Evolutionary conservation across 331 rosid genomes (phyloP).

Genomic region (Spiraea crenata): DNA sequence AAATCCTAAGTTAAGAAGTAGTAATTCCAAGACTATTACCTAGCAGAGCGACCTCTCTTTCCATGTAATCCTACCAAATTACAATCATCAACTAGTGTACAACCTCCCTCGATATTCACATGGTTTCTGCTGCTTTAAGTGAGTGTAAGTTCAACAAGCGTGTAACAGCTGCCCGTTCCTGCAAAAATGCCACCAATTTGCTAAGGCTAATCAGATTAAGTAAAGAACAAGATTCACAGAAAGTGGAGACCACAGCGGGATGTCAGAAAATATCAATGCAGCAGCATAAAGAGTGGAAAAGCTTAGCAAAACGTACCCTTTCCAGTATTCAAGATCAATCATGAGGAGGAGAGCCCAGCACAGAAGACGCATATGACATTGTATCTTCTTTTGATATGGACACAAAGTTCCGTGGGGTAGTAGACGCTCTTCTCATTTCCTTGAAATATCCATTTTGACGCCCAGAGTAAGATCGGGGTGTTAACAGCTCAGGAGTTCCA

Average conservation of each 20-base stretch:
- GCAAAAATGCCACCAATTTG: slow-evolving; percentile 25
- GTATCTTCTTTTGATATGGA: slow-evolving; percentile 88
- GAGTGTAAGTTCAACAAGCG: slow-evolving; percentile 28
- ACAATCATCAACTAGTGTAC: slow-evolving; percentile 58
- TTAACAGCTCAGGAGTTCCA: slow-evolving; percentile 68
- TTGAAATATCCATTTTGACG: slow-evolving; percentile 90
- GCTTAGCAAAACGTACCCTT: slow-evolving; percentile 33
- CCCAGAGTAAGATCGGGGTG: slow-evolving; percentile 88
- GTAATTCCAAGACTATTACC: slow-evolving; percentile 36
- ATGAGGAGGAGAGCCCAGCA: slow-evolving; percentile 87
- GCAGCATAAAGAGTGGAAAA: background rate
- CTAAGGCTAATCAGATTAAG: background rate
- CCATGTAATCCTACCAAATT: slow-evolving; percentile 49
- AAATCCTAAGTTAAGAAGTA: slow-evolving; percentile 18
- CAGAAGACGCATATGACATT: slow-evolving; percentile 88
- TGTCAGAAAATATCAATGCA: background rate
- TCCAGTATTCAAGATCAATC: slow-evolving; percentile 33
- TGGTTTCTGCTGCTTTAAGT: slow-evolving; percentile 39
- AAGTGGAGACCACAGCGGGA: background rate
- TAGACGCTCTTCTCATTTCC: slow-evolving; percentile 82
- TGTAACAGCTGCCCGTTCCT: slow-evolving; percentile 45
- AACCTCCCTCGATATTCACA: slow-evolving; percentile 68
- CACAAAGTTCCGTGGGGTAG: slow-evolving; percentile 86
- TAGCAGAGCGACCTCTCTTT: slow-evolving; percentile 34
- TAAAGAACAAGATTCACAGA: background rate